These are phyloP conservation scores for Saccharomyces hybrid DNA, from an alignment of 1,139 yeast species.

Conservation along the genomic window DNA sequence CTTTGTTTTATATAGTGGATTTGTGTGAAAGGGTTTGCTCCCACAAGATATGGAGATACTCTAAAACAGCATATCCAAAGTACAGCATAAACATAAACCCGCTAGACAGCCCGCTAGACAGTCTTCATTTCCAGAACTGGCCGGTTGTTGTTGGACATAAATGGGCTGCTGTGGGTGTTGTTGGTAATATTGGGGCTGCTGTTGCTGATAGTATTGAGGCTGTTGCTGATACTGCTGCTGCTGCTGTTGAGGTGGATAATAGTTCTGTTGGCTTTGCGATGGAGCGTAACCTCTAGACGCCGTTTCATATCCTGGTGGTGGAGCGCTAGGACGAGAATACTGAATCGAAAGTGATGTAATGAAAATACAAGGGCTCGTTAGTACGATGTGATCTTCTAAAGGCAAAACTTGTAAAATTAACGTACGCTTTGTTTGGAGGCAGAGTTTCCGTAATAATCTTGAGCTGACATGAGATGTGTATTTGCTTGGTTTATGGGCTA, in stretches of 20 bases:
- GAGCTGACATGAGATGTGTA: slow-evolving; percentile 12
- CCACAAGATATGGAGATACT: not conserved
- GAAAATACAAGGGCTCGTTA: not conserved
- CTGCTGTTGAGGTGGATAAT: slow-evolving; percentile 9
- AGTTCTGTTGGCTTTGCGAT: slow-evolving; percentile 6
- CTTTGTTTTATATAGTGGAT: not conserved
- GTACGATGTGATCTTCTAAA: not conserved
- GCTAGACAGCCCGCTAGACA: slow-evolving; percentile 64
- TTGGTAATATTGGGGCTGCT: slow-evolving; percentile 24
- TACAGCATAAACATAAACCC: slow-evolving; percentile 64
- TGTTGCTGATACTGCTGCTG: slow-evolving; percentile 16
- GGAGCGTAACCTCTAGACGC: slow-evolving; percentile 7
- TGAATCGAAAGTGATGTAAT: not conserved
- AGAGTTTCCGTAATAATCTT: slow-evolving; percentile 15
- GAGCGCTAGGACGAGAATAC: slow-evolving; percentile 18
- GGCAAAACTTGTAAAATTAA: slow-evolving; percentile 4
- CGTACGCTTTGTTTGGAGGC: slow-evolving; percentile 10
- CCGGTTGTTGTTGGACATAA: slow-evolving; percentile 51
- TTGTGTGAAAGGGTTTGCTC: not conserved
- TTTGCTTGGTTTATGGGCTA: not conserved
- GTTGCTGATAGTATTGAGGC: slow-evolving; percentile 14
- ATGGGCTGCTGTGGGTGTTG: slow-evolving; percentile 43
- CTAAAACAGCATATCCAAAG: slow-evolving; percentile 55
- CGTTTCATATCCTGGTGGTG: slow-evolving; percentile 14
- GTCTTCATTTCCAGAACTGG: slow-evolving; percentile 34